These are phyloP conservation scores for Xylariaceae sp. DNA, from an alignment of 2,329 filamentous ascomycete species.

Conservation along the genomic window DNA sequence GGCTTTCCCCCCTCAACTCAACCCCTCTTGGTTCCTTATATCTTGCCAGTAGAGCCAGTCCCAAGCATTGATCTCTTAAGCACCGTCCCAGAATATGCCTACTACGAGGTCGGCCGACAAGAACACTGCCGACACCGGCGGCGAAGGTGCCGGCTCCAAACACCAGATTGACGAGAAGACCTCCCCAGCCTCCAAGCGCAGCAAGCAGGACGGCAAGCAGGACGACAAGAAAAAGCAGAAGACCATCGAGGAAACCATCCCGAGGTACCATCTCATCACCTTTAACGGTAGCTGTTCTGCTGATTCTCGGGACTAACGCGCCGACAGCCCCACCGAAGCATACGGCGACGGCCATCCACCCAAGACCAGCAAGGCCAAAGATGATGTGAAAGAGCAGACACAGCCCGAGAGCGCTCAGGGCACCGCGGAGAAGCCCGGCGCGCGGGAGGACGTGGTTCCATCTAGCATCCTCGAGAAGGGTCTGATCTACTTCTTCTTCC, in stretches of 20 bases:
- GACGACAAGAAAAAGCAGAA: constrained; percentile 34
- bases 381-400: background rate
- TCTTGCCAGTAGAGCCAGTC: too few relatives aligned
- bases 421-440: constrained; percentile 18
- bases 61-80: too few relatives aligned
- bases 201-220: constrained; percentile 22
- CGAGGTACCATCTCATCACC: constrained; percentile 22
- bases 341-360: constrained; percentile 10
- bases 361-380: background rate
- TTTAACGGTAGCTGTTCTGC: too few relatives aligned
- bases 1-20: too few relatives aligned
- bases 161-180: constrained; percentile 24
- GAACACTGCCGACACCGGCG: constrained; percentile 2
- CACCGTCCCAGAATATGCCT: constrained; percentile 17
- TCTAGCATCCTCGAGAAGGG: constrained; percentile 73
- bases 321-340: constrained; percentile 15
- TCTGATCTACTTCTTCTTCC: constrained; percentile 85
- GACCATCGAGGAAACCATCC: constrained; percentile 44
- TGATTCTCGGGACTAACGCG: too few relatives aligned
- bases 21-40: too few relatives aligned
- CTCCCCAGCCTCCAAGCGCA: constrained; percentile 32
- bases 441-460: constrained; percentile 28
- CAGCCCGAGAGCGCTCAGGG: constrained; percentile 31
- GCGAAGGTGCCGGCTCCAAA: constrained; percentile 24
- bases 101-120: constrained; percentile 18